phyloP scores from a whole-genome alignment of 176 grass and related monocot species.

The Zoysia pacifica region DNA sequence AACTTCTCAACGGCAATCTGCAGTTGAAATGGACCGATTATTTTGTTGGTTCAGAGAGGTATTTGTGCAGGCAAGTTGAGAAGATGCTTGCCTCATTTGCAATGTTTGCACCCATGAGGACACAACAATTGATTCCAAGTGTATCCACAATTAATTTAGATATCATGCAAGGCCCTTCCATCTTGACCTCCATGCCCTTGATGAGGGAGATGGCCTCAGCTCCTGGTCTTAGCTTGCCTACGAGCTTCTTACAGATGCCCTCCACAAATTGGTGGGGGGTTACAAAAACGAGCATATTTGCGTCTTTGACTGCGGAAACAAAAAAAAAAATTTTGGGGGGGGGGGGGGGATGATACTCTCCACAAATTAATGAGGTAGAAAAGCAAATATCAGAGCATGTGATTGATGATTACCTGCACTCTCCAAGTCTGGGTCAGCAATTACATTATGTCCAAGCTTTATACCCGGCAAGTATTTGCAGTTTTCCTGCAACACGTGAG shows the following conservation, averaged over 20 bases:
- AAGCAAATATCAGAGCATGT: too few species aligned
- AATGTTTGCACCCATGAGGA: constrained; percentile 99
- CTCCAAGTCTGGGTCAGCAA: constrained; percentile 91
- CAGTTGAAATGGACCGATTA: constrained; percentile 21
- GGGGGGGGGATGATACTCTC: too few species aligned
- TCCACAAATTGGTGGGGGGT: constrained; percentile 89
- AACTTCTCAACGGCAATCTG: constrained; percentile 96
- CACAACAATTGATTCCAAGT: constrained; percentile 89
- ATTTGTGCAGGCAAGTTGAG: background rate
- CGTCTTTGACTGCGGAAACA: constrained; percentile 67
- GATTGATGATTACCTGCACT: constrained; percentile 63
- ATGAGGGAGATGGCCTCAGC: constrained; percentile 85
- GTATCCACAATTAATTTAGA: constrained; percentile 77
- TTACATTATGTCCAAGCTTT: constrained; percentile 80
- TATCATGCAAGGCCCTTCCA: constrained; percentile 96
- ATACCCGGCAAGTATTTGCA: constrained; percentile 92
- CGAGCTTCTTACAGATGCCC: constrained; percentile 92
- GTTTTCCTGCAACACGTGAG: constrained; percentile 70
- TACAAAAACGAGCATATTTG: constrained; percentile 92
- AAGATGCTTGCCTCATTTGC: constrained; percentile 73
- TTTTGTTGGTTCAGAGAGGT: background rate
- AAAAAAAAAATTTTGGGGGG: too few species aligned
- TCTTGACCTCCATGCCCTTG: constrained; percentile 98
- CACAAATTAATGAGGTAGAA: too few species aligned
- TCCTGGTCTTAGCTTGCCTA: constrained; percentile 71